Base-by-base conservation (phyloP, 164 flowering plant genomes). In the grape (Vitis vinifera) region DNA sequence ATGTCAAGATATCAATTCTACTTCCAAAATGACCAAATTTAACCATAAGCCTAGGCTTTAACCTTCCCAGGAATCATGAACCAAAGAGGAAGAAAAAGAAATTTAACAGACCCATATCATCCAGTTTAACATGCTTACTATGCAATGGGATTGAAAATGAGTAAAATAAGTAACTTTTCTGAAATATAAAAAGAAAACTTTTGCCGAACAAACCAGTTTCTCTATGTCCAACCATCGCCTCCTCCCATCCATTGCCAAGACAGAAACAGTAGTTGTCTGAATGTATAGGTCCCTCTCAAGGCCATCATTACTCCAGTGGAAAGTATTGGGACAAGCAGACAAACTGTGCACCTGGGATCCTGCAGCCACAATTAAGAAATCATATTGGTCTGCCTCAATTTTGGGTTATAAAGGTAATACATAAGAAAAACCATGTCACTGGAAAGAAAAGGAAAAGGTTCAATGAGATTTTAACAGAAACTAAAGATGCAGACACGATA, bases 241-340 rank as follows among this genome's bases (percentile, higher is more conserved):
- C 72, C 90, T 86, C 72, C 99, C 99, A 86, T 96, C 99, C 97
- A 93, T 93, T 23, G 99, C 97, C 78, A 96, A 78, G 79, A 96
- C 86, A 75, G 99, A 86, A 52, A 93, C 87, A 49, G 87, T 84
- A 29, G 79, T 77, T 30, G 88, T 81, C 75, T 88, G 81, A 70
- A 96, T 96, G 75, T 90, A 87, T 12, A 96, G 80, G 75, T 96
- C 99, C 83, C 81, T 90, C 75, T 96, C 99, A 76, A 93, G 92
- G 75, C 81, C 84, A 76, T 89, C 93, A 61, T 85, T 84, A 71
- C 68, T 87, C 99, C 99, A 96, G 62, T 81, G 89, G 65, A 79
- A 70, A 75, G 82, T 82, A 65, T 66, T 73, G 51, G 97, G 97
- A 68, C 99, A 96, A 59, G 75, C 73, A 76, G 83, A 76, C 51